These are phyloP conservation scores for Apiospora malaysiana DNA, from an alignment of 2,329 filamentous ascomycete species.

Conservation along the genomic window DNA sequence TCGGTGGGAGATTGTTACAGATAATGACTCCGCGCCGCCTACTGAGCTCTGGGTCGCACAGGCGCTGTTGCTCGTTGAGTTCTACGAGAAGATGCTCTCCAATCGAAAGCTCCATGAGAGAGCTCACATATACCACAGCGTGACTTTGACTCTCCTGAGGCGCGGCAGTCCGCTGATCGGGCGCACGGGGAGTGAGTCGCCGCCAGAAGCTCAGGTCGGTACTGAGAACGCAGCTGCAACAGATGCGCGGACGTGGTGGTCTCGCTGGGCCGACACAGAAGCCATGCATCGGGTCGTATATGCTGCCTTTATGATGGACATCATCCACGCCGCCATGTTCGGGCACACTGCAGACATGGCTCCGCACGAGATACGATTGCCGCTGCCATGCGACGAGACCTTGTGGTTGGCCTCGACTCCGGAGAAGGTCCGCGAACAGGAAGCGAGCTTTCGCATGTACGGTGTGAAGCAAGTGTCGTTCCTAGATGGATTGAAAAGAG, in stretches of 20 bases:
- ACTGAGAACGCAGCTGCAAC: conserved; percentile 56
- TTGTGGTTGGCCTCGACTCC: conserved; percentile 84
- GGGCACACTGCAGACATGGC: conserved; percentile 91
- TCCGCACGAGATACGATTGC: conserved; percentile 85
- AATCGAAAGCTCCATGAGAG: conserved; percentile 83
- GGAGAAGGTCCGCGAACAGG: conserved; percentile 76
- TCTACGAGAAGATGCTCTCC: conserved; percentile 92
- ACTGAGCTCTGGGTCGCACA: conserved; percentile 91
- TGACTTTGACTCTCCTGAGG: conserved; percentile 83
- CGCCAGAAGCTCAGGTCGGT: conserved; percentile 69
- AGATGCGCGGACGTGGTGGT: conserved; percentile 70
- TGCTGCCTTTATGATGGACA: conserved; percentile 87
- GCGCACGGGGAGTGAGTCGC: conserved; percentile 77
- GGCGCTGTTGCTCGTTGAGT: conserved; percentile 79
- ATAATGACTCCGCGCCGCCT: conserved; percentile 81
- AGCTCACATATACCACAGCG: conserved; percentile 88
- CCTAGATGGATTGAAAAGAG: conserved; percentile 82
- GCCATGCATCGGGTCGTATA: conserved; percentile 87
- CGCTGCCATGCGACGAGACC: conserved; percentile 84
- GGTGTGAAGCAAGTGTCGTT: conserved; percentile 82
- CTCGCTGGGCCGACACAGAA: conserved; percentile 87
- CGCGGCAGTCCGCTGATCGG: conserved; percentile 87
- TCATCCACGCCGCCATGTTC: conserved; percentile 90
- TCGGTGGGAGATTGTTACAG: conserved; percentile 83
- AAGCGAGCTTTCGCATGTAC: conserved; percentile 77